A percentile compares a stretch with the other conserved stretches of the same genome.
These are phyloP conservation scores for Massarina eburnea DNA, from an alignment of 2,329 filamentous ascomycete species.

Conservation along the genomic window DNA sequence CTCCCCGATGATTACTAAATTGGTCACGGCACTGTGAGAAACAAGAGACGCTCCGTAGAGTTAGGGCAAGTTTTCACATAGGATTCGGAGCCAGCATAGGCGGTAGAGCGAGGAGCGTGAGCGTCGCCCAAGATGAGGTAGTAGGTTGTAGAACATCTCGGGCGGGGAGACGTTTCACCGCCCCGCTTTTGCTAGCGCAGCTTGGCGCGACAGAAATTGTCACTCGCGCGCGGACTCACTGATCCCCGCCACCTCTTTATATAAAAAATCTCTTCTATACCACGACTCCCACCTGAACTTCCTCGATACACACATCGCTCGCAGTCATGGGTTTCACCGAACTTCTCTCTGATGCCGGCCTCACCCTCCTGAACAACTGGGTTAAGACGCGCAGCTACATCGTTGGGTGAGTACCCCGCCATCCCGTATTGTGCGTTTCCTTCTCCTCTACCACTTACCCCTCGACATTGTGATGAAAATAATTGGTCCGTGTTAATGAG, in stretches of 20 bases:
- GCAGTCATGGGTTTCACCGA: conserved; percentile 70
- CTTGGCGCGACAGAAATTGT: neutral
- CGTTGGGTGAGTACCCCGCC: conserved; percentile 67
- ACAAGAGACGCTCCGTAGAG: no score
- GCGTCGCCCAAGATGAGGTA: no score
- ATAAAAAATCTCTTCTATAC: conserved; percentile 2
- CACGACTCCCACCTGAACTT: conserved; percentile 1
- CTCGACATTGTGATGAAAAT: conserved; percentile 70
- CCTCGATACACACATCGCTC: conserved; percentile 7
- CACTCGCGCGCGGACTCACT: neutral
- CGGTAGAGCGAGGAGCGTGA: no score
- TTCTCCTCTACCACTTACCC: conserved; percentile 21
- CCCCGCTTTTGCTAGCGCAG: neutral
- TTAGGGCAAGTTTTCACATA: no score
- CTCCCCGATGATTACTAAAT: neutral
- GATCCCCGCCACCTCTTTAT: neutral
- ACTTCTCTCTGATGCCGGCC: conserved; percentile 66
- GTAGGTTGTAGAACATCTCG: neutral
- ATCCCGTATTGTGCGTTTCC: conserved; percentile 12
- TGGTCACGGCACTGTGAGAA: no score
- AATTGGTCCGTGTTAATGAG: conserved; percentile 97
- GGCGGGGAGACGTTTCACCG: neutral
- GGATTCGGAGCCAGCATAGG: no score
- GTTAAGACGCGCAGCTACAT: conserved; percentile 78
- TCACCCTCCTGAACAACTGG: conserved; percentile 71